Evolutionary conservation across 169 alveolate species (phyloP), one percentile per base, ranked within the genome.

Genomic region (Cryptosporidium ryanae): DNA sequence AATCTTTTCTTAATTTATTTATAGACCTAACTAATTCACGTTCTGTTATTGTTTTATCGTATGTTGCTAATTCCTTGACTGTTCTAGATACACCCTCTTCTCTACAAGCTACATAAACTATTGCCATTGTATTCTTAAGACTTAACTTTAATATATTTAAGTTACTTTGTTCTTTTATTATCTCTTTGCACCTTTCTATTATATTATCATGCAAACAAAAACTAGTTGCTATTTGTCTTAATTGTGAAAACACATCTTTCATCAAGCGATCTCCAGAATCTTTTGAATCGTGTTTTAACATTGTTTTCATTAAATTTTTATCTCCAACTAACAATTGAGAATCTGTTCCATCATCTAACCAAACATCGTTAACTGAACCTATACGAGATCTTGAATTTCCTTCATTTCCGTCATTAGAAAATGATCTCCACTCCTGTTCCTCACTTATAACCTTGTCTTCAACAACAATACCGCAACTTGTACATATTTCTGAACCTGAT

Each of bases 341-440:
- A 76, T 76, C 87, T n/a, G 97, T 95, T 31, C 94, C 92, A 52
- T 82, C 94, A 59, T 95, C 97, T 31, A 95, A 82, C 97, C 97
- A 95, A 32, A 83, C 94, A 90, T 95, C 97, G 66, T 93, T 93
- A 18, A 84, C 90, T 31, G 94, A 97, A 1, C 97, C 97, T 8
- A 95, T 97, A 43, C 97, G 92, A 65, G 93, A 94, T 31, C 95
- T 82, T 38, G 94, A 96, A 55, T 82, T 92, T 0, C 94, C 93
- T 21, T 91, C 92, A 2, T 93, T 92, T 17, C 96, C 97, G 50
- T 65, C 93, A 68, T 57, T 68, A 25, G 90, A 91, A 71, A 95
- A 95, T 46, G 90, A 92, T n/a, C 97, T 90, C 97, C 97, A 95
- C 64, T 95, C 97, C 65, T 95, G 97, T 65, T 95, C 96, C 17